phyloP scores from a whole-genome alignment of 2,329 filamentous ascomycete species.

The Apiospora phragmitis region DNA sequence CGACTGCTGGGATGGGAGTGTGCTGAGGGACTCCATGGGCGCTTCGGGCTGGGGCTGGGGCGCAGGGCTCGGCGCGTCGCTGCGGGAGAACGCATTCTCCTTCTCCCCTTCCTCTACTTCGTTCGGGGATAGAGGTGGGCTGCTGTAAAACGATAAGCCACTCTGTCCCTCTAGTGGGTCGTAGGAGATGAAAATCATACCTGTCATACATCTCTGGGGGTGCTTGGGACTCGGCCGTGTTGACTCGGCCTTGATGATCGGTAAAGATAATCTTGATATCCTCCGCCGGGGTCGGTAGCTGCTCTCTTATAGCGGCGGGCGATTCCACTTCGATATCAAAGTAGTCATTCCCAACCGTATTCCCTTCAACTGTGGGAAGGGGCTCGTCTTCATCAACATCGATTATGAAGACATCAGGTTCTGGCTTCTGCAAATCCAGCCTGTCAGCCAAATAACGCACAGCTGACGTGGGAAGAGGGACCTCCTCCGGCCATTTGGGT shows the following conservation, averaged over 20 bases:
- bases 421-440: background rate
- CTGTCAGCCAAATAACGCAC: background rate
- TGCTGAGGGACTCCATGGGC: background rate
- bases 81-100: background rate
- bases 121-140: background rate
- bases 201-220: background rate
- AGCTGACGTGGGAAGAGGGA: background rate
- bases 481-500: background rate
- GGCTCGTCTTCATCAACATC: background rate
- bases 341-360: background rate
- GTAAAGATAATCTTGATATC: background rate
- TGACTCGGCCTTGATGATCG: background rate
- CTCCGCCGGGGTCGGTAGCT: background rate
- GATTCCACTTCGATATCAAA: background rate
- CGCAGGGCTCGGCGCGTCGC: background rate
- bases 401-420: background rate
- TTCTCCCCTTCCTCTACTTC: background rate
- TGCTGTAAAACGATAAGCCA: background rate
- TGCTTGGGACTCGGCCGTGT: no score
- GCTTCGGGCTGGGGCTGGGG: background rate
- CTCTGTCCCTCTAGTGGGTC: background rate
- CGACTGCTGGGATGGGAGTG: background rate
- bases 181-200: background rate
- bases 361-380: background rate
- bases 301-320: background rate